phyloP scores from a whole-genome alignment of 257 asterid species.

The Fraxinus americana region DNA sequence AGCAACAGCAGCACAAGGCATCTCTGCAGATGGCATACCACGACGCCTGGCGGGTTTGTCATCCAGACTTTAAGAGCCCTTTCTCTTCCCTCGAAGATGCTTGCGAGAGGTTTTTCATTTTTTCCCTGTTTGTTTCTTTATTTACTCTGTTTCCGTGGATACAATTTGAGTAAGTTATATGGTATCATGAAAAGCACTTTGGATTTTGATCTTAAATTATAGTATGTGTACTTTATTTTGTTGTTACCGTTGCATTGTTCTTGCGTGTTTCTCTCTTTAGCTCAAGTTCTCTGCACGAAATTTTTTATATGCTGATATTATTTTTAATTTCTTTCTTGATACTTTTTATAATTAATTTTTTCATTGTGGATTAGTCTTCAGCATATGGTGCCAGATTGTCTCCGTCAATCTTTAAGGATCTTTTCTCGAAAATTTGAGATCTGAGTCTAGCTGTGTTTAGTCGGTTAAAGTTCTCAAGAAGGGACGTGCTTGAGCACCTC shows the following conservation, averaged over 20 bases:
- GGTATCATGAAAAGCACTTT: no score
- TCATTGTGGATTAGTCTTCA: background rate
- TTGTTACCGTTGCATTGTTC: background rate
- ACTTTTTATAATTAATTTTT: background rate
- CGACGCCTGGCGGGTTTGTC: slow-evolving; percentile 99
- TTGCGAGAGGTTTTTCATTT: slow-evolving; percentile 62
- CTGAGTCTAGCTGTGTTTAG: background rate
- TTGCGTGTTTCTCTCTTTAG: background rate
- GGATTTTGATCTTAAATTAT: background rate
- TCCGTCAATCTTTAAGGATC: background rate
- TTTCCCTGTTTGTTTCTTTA: no score
- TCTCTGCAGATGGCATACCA: slow-evolving; percentile 89
- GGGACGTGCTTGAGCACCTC: background rate
- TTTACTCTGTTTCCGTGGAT: no score
- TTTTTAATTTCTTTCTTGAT: background rate
- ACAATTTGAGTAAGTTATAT: no score
- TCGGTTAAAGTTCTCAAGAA: background rate
- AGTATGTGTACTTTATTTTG: background rate
- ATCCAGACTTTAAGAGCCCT: slow-evolving; percentile 91
- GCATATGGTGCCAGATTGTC: background rate
- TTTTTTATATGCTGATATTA: background rate
- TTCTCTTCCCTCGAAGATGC: slow-evolving; percentile 93
- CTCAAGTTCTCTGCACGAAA: background rate
- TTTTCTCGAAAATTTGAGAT: background rate
- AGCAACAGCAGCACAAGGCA: slow-evolving; percentile 54